phyloP scores from a whole-genome alignment of 1,284 basidiomycete species.

The Trametes polyzona region DNA sequence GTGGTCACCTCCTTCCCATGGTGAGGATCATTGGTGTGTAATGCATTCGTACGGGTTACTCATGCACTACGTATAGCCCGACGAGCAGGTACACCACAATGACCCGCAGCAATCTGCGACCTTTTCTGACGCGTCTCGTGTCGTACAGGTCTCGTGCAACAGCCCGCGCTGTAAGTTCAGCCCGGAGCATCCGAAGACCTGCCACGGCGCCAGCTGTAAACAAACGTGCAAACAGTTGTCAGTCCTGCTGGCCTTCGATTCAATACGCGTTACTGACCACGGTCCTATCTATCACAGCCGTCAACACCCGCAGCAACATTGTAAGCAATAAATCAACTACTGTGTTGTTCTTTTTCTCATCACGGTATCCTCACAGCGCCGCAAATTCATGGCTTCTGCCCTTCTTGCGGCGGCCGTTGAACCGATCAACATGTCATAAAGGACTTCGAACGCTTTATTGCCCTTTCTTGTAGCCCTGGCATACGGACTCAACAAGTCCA shows the following conservation, averaged over 20 bases:
- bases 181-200: slow-evolving; percentile 28
- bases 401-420: slow-evolving; percentile 13
- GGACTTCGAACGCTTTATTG: too few relatives aligned
- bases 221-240: slow-evolving; percentile 37
- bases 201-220: slow-evolving; percentile 30
- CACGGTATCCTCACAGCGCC: slow-evolving; percentile 14
- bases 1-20: slow-evolving; percentile 30
- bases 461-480: not conserved
- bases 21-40: slow-evolving; percentile 2
- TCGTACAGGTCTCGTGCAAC: slow-evolving; percentile 30
- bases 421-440: too few relatives aligned
- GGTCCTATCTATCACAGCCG: slow-evolving; percentile 20
- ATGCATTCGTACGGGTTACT: not conserved
- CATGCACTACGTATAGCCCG: slow-evolving; percentile 6
- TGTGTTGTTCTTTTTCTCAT: not conserved
- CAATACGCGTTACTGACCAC: not conserved
- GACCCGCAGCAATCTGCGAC: not conserved
- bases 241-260: slow-evolving; percentile 3
- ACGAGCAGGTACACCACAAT: slow-evolving; percentile 13
- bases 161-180: slow-evolving; percentile 33
- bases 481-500: not conserved
- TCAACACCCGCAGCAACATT: slow-evolving; percentile 34
- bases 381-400: slow-evolving; percentile 22
- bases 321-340: slow-evolving; percentile 21
- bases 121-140: not conserved